Percentiles rank a stretch among this genome's conserved stretches.
phyloP scores from a whole-genome alignment of 2,329 filamentous ascomycete species.

The Diaporthe aspalathi region DNA sequence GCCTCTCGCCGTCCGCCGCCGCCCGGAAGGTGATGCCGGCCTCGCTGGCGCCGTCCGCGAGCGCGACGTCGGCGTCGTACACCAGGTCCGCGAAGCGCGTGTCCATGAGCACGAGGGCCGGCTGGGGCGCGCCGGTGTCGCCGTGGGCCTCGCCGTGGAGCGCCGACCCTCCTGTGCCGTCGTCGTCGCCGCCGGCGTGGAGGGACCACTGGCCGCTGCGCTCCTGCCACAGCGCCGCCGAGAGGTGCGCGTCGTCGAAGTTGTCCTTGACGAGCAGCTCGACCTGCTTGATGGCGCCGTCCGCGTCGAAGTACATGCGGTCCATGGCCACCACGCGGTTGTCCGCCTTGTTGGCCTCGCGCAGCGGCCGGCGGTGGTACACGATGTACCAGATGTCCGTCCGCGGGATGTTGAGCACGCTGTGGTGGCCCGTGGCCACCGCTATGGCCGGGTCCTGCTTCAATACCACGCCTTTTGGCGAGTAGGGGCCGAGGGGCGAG shows the following conservation, averaged over 20 bases:
- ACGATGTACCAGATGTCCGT: constrained; percentile 36
- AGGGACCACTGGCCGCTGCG: background rate
- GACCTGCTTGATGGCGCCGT: constrained; percentile 29
- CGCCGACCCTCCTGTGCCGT: background rate
- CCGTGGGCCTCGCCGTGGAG: no score
- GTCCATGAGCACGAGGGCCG: constrained; percentile 3
- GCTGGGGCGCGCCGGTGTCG: no score
- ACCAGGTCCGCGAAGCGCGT: constrained; percentile 8
- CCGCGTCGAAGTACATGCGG: constrained; percentile 19
- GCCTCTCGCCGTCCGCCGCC: background rate
- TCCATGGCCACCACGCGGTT: constrained; percentile 28
- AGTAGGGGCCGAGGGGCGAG: constrained; percentile 31
- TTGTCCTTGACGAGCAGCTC: constrained; percentile 9
- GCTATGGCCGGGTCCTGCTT: constrained; percentile 4
- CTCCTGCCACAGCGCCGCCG: background rate
- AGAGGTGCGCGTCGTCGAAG: constrained; percentile 14
- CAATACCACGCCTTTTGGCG: constrained; percentile 16
- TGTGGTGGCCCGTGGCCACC: constrained; percentile 29
- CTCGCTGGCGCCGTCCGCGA: background rate
- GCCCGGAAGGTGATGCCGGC: constrained; percentile 1
- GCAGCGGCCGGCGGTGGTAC: constrained; percentile 25
- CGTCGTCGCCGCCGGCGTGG: background rate
- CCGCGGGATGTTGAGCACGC: constrained; percentile 31
- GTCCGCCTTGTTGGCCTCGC: background rate
- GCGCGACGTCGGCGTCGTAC: background rate